Percentiles rank a stretch among this genome's conserved stretches.
phyloP scores from a whole-genome alignment of 495 filamentous ascomycete genomes.

The Pseudoneurospora amorphoporcata region DNA sequence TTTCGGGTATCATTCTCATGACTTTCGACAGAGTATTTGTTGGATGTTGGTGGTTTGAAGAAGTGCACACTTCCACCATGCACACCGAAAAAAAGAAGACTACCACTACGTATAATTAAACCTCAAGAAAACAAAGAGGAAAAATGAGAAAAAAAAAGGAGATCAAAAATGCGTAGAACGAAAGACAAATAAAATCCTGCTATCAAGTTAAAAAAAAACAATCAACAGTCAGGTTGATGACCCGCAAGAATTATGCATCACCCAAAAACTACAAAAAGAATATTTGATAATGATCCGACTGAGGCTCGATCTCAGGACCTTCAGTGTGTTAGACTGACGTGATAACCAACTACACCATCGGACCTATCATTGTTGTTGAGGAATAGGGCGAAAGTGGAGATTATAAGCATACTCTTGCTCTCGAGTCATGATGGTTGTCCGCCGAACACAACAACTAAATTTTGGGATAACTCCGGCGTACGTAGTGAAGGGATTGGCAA shows the following conservation, averaged over 20 bases:
- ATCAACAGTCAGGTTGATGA: not conserved
- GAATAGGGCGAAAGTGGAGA: not conserved
- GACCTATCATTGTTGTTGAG: not conserved
- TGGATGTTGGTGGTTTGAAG: not conserved
- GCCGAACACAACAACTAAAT: not conserved
- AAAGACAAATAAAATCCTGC: not conserved
- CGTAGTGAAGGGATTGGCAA: too few species aligned
- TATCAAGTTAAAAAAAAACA: not conserved
- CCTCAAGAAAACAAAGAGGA: not conserved
- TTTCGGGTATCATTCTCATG: not conserved
- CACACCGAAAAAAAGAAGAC: not conserved
- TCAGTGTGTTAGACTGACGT: not conserved
- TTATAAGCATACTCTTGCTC: not conserved
- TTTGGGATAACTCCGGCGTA: not conserved
- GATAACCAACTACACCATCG: not conserved
- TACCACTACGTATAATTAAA: too few species aligned
- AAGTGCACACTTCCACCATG: not conserved
- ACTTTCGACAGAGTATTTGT: not conserved
- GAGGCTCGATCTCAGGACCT: not conserved
- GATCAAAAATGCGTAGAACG: not conserved
- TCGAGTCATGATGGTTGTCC: not conserved
- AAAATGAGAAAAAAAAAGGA: not conserved
- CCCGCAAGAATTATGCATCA: not conserved
- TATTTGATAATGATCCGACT: not conserved
- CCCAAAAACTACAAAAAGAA: not conserved